phyloP scores from a whole-genome alignment of 169 alveolate species.

The Eimeria brunetti region DNA sequence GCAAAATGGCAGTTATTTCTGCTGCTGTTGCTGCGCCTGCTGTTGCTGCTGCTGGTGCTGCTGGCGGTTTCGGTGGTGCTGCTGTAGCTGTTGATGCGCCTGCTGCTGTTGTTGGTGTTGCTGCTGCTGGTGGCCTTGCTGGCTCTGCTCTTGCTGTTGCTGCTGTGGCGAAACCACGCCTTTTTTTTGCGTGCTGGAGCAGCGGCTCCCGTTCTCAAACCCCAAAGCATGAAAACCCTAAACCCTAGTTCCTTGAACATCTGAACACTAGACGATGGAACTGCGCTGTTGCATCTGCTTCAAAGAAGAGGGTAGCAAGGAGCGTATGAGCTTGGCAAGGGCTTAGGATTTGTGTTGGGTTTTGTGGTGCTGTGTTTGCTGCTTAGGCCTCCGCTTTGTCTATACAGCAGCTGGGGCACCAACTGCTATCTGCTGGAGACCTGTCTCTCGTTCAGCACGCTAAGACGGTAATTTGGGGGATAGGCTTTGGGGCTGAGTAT shows the following conservation, averaged over 20 bases:
- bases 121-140: too few relatives aligned
- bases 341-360: background rate
- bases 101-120: too few relatives aligned
- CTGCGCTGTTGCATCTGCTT: background rate
- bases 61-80: background rate
- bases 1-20: too few relatives aligned
- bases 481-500: background rate
- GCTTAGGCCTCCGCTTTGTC: slow-evolving; percentile 42
- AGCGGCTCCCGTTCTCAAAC: background rate
- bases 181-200: background rate
- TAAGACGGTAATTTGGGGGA: slow-evolving; percentile 25
- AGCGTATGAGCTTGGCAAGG: background rate
- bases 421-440: slow-evolving; percentile 30
- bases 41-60: background rate
- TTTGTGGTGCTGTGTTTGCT: background rate
- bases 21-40: background rate
- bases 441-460: slow-evolving; percentile 34
- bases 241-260: background rate
- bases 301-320: background rate
- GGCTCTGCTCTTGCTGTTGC: background rate
- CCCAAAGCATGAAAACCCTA: background rate
- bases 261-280: too few relatives aligned
- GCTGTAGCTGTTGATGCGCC: too few relatives aligned
- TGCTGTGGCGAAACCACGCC: background rate
- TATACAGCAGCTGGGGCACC: slow-evolving; percentile 73